Base-by-base conservation (phyloP, 768 basidiomycete genomes). In the Gelatoporia subvermispora region DNA sequence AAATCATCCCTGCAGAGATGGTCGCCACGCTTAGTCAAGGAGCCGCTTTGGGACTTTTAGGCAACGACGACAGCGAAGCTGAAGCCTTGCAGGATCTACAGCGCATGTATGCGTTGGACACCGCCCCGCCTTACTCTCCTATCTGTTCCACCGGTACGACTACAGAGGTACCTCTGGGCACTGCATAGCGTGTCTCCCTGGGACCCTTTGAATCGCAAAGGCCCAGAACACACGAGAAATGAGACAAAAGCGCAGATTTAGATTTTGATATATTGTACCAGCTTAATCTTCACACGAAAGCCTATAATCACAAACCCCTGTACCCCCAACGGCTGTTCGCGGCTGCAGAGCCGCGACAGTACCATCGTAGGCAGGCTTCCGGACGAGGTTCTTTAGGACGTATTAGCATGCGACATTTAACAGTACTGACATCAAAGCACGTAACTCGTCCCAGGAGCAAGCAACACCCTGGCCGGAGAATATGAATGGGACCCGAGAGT, bases 391-490 rank as follows among this genome's bases (percentile, higher is more conserved):
- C 49, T 57, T 25, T 31, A 13, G 28, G 7, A 31, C 7, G 28
- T 5, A 31, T n/a, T 24, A 38, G 2, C 15, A 24, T 10, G 22
- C 7, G 3, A 8, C 35, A 8, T 8, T 17, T n/a, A 2, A 13
- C 3, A 28, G 16, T 17, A 15, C 28, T 3, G 8, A 20, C n/a
- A 8, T 16, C n/a, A 28, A 21, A 24, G 16, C 45, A 17, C 50
- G 25, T 39, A 63, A 62, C 54, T 48, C 44, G 50, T 69, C 67
- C 55, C 58, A 66, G n/a, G 59, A 57, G 39, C 50, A 56, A 37
- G 61, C 60, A 13, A 58, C 69, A 16, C 69, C 69, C 51, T 65
- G 59, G n/a, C 67, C 67, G 24, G 62, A 53, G 57, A 67, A 62
- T 2, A 60, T 62, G 18, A 48, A 49, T 20, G 65, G 62, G 39